phyloP scores from a whole-genome alignment of 2,329 filamentous ascomycete genomes.

The Phoma sp. region DNA sequence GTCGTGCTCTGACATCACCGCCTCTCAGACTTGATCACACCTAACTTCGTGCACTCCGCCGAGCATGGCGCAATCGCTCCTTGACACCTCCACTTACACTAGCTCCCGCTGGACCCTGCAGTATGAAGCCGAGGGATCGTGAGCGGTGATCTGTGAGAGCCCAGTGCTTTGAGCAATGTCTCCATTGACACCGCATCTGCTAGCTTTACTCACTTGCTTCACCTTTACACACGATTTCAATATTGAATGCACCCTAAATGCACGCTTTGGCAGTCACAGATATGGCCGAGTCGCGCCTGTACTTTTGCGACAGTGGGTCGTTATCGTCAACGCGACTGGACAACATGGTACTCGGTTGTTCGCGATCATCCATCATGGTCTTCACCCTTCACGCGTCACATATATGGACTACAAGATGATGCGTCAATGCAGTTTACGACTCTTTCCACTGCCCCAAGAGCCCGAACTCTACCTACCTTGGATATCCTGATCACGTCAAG shows the following conservation, averaged over 20 bases:
- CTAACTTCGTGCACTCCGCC: neutral
- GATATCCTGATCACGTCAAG: slow-evolving; percentile 1
- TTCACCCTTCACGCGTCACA: slow-evolving; percentile 24
- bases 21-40: neutral
- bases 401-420: slow-evolving; percentile 13
- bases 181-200: neutral
- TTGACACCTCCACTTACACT: neutral
- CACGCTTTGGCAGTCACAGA: neutral
- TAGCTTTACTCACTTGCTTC: neutral
- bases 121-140: neutral
- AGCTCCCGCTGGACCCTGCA: slow-evolving; percentile 4
- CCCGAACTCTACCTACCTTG: neutral
- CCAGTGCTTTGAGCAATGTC: neutral
- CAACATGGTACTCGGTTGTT: slow-evolving; percentile 36
- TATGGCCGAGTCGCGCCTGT: neutral
- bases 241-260: neutral
- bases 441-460: neutral
- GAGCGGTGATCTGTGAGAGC: neutral
- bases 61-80: slow-evolving; percentile 12
- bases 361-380: slow-evolving; percentile 36
- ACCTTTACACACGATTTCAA: neutral
- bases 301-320: neutral
- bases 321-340: slow-evolving; percentile 17
- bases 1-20: neutral
- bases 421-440: neutral